Base-by-base conservation (phyloP, 1,139 yeast genomes). In the Maudiozyma humilis region DNA sequence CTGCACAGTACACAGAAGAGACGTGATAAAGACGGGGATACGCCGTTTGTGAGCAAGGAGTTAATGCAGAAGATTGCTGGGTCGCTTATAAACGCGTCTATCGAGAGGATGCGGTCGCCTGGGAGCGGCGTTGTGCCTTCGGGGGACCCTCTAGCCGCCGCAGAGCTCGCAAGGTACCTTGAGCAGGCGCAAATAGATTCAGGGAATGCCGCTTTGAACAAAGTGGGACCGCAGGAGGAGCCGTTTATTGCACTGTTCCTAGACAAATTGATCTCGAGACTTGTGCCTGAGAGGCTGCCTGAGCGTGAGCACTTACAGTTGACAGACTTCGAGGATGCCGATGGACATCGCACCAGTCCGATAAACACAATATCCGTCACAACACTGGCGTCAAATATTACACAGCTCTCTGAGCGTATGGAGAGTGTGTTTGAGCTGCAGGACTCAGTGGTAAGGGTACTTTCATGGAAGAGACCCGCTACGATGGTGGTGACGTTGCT, bases 401-500 rank as follows among this genome's bases (percentile, higher is more conserved):
- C 72, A 52, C 66, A 66, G 35, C 58, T 80, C 53, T 75, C 82
- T 38, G 62, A 72, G 3, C 72, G 73, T 47, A 68, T 80, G 72
- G 74, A 78, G 13, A 62, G 67, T 0, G 55, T 79, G 20, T 79
- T 79, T 52, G 71, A 67, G 27, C 48, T 76, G 3, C 85, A 81
- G 48, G 79, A 77, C 53, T 76, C 77, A 1, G 23, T 79, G 1
- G 65, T 76, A 8, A 73, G 76, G 40, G 59, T 82, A 0, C 49
- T 80, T 15, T 72, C 82, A 1, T 82, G 91, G 91, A 73, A 73
- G 46, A 67, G 68, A 34, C 84, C 86, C 0, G 62, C 79, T 0
- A 71, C 74, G 47, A 82, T 89, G 0, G 53, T 82, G 13, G 65
- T 77, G 1, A 61, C 65, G 16, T 60, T 81, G 44, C 67, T 79